Percentiles rank a stretch among this genome's conserved stretches.
phyloP scores from a whole-genome alignment of 345 rosid genomes.

The Cardamine occulta region DNA sequence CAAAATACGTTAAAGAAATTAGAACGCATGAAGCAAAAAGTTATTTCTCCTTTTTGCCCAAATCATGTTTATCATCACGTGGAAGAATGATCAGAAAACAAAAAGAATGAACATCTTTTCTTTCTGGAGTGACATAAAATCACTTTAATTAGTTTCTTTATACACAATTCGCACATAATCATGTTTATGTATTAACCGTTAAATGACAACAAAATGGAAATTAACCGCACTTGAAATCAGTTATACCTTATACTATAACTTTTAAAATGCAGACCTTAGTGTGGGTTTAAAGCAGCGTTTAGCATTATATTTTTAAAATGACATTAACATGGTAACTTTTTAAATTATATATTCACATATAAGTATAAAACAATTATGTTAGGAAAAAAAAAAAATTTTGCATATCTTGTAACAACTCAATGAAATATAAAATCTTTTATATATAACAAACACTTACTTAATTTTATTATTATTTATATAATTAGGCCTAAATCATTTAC shows the following conservation, averaged over 20 bases:
- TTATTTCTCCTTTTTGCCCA: neutral
- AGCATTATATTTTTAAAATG: neutral
- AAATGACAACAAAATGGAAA: neutral
- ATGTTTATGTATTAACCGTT: neutral
- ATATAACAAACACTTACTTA: too few relatives aligned
- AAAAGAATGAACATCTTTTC: too few relatives aligned
- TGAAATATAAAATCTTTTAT: too few relatives aligned
- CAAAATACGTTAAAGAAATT: neutral
- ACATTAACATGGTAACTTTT: neutral
- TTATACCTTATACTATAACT: neutral
- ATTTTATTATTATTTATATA: too few relatives aligned
- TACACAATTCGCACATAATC: neutral
- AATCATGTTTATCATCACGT: neutral
- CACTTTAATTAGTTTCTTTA: neutral
- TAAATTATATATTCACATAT: too few relatives aligned
- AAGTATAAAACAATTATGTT: too few relatives aligned
- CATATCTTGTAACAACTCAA: too few relatives aligned
- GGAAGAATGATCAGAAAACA: too few relatives aligned
- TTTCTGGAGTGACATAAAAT: neutral
- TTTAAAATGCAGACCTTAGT: neutral
- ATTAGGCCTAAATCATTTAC: too few relatives aligned
- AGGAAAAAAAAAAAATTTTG: too few relatives aligned
- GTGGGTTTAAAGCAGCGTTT: neutral
- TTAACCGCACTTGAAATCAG: neutral
- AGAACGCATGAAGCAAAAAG: neutral